Conservation (phyloP, 495 filamentous ascomycete species). For the Penicillium bovifimosum region DNA sequence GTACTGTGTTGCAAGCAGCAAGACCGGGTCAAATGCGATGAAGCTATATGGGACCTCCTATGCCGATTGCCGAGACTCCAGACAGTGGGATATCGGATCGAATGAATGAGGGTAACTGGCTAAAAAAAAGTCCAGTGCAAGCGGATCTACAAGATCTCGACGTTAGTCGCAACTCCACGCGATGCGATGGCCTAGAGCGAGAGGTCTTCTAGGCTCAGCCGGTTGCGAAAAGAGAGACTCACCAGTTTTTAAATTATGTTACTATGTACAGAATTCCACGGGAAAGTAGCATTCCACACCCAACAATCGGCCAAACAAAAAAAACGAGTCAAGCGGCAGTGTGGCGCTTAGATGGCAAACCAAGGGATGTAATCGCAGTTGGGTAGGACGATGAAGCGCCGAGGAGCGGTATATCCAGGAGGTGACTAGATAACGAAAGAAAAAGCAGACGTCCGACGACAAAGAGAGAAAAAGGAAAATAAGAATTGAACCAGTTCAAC, state of each 20-base stretch:
- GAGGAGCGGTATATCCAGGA: neutral
- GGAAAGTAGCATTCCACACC: neutral
- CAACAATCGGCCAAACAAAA: neutral
- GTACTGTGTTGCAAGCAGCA: neutral
- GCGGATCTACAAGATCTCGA: neutral
- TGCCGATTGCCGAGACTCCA: too few species aligned
- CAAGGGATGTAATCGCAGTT: neutral
- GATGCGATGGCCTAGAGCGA: neutral
- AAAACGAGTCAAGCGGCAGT: neutral
- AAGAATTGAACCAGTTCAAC: neutral
- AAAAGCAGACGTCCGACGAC: neutral
- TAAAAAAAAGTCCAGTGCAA: neutral
- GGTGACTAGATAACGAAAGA: neutral
- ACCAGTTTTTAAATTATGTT: neutral
- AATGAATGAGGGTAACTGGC: neutral
- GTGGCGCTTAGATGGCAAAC: constrained; percentile 5
- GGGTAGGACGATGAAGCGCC: neutral
- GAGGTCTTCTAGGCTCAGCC: neutral
- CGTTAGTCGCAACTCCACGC: neutral
- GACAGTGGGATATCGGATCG: neutral
- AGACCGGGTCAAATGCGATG: neutral
- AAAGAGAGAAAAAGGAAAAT: neutral
- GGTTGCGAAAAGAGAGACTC: neutral
- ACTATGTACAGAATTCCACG: neutral
- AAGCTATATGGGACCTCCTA: neutral